Base-by-base conservation (phyloP, 2,329 filamentous ascomycete genomes). In the Ophiocordyceps camponoti-saundersi region DNA sequence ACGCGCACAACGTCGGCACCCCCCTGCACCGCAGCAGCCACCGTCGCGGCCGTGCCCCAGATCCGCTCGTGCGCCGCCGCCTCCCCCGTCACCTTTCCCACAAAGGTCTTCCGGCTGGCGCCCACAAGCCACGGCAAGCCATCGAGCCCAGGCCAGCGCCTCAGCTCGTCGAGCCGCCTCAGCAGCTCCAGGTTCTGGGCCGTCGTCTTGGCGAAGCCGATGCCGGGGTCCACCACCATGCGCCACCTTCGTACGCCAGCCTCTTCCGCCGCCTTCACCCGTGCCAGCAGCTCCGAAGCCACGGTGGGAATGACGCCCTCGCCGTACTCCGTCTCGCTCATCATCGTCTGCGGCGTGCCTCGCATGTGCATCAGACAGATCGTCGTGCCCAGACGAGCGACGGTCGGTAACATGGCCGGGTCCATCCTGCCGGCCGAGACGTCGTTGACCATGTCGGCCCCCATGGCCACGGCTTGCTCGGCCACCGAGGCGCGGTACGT, bases 391-490 rank as follows among this genome's bases (percentile, higher is more conserved):
- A 92, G 73, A 5, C 73, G 70, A 0, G 85, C 90, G 51, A 90
- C 81, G 0, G 85, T 88, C 15, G 79, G 57, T 1, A 98, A 75
- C 88, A 98, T 96, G 1, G 74, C 72, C 0, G 76, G 66, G 60
- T 96, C 92, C 45, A 95, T 69, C 4, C 70, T 59, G 3, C 92
- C 92, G 1, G 82, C 87, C 0, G 87, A 93, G 34, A 98, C 80
- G 62, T 98, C 92, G 65, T 98, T 98, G 65, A 98, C 79, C 51
- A 98, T 84, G 60, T 95, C 82, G 7, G 89, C 90, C 45, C 92
- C 92, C 5, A 81, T 85, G 23, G 70, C 66, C 48, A 92, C 72
- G 18, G 87, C 85, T 20, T 77, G 77, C 55, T 80, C 75, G 2
- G 90, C 92, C 2, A 98, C 90, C 1, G 70, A 67, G 0, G 90